These are phyloP conservation scores for Scedosporium apiospermum DNA, from an alignment of 2,329 filamentous ascomycete genomes.

Conservation along the genomic window DNA sequence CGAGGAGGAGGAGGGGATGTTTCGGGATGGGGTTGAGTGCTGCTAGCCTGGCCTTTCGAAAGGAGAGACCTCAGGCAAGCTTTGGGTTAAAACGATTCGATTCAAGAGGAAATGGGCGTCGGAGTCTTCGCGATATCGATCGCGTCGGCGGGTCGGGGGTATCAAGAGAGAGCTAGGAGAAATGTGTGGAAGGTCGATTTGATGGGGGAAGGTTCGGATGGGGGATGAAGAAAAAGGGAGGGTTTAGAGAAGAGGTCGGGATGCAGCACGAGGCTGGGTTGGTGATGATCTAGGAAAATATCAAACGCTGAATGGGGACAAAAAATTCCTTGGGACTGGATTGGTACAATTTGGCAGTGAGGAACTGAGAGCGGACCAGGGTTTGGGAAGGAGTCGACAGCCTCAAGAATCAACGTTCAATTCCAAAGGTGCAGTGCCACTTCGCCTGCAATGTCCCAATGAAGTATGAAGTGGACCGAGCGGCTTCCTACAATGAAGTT, in stretches of 20 bases:
- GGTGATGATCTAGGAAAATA: not conserved
- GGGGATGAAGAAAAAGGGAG: not conserved
- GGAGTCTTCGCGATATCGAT: not conserved
- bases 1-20: not conserved
- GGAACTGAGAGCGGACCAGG: not conserved
- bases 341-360: not conserved
- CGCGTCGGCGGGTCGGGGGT: not conserved
- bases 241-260: not conserved
- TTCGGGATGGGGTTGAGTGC: not conserved
- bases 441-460: too few species aligned
- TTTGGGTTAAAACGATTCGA: not conserved
- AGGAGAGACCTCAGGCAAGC: not conserved
- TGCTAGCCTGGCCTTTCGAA: not conserved
- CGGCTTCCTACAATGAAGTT: not conserved
- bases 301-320: not conserved
- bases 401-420: not conserved
- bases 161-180: not conserved
- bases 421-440: not conserved
- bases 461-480: not conserved
- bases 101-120: not conserved
- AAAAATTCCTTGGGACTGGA: not conserved
- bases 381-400: not conserved
- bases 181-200: not conserved
- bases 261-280: constrained; percentile 5
- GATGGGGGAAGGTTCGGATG: not conserved